phyloP scores from a whole-genome alignment of 2,329 filamentous ascomycete genomes.

The Arachnopeziza araneosa region DNA sequence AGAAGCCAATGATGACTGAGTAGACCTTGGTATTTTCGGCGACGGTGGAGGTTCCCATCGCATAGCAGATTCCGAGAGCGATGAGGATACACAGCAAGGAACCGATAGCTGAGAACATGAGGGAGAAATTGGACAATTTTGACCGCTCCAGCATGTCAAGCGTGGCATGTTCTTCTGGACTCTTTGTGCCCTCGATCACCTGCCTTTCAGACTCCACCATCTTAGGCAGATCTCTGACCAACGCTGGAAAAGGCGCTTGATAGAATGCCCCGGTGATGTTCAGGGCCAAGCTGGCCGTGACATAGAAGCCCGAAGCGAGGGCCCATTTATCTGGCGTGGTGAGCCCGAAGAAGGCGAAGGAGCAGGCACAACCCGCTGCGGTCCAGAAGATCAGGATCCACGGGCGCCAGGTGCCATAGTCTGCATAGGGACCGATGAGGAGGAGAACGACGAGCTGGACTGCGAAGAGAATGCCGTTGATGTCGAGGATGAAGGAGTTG shows the following conservation, averaged over 20 bases:
- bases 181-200: no score
- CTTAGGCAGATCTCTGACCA: no score
- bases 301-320: slow-evolving; percentile 53
- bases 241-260: no score
- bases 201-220: no score
- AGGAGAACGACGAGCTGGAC: slow-evolving; percentile 52
- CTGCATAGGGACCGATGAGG: slow-evolving; percentile 44
- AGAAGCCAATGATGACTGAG: slow-evolving; percentile 60
- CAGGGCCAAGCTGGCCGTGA: no score
- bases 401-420: slow-evolving; percentile 60
- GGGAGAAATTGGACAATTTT: slow-evolving; percentile 56
- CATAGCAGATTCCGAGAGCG: slow-evolving; percentile 60
- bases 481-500: slow-evolving; percentile 58
- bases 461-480: slow-evolving; percentile 62
- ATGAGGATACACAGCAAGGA: slow-evolving; percentile 59
- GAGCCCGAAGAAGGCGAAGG: no score
- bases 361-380: slow-evolving; percentile 44
- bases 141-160: slow-evolving; percentile 59
- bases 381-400: slow-evolving; percentile 58
- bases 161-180: slow-evolving; percentile 50
- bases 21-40: slow-evolving; percentile 59
- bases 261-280: no score
- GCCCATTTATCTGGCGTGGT: slow-evolving; percentile 44
- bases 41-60: slow-evolving; percentile 52
- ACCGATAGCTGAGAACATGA: slow-evolving; percentile 57